A percentile compares a stretch with the other conserved stretches of the same genome.
phyloP scores from a whole-genome alignment of 2,329 filamentous ascomycete genomes.

The Aspergillus ibericus region DNA sequence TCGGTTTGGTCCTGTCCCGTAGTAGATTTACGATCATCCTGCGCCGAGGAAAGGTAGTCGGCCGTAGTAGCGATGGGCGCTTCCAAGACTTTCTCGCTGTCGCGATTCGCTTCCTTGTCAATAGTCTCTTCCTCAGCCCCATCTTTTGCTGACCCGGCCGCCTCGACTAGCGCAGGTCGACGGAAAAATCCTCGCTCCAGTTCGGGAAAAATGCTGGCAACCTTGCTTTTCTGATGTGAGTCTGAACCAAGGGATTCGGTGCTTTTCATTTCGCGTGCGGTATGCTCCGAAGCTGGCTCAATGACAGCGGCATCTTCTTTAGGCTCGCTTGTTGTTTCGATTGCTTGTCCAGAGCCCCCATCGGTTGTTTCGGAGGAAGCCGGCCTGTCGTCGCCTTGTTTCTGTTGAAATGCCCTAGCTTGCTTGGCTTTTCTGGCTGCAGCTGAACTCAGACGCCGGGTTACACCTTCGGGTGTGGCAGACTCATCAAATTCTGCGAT shows the following conservation, averaged over 20 bases:
- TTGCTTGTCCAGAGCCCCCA: neutral
- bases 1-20: slow-evolving; percentile 2
- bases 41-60: slow-evolving; percentile 18
- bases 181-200: slow-evolving; percentile 36
- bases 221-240: slow-evolving; percentile 26
- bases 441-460: slow-evolving; percentile 12
- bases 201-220: slow-evolving; percentile 38
- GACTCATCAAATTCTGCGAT: slow-evolving; percentile 32
- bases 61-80: slow-evolving; percentile 39
- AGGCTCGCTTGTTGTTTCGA: neutral
- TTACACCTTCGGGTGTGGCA: slow-evolving; percentile 27
- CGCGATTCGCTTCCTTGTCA: slow-evolving; percentile 39
- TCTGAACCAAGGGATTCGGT: slow-evolving; percentile 14
- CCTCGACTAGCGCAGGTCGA: slow-evolving; percentile 23
- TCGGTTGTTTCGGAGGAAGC: neutral
- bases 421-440: slow-evolving; percentile 27
- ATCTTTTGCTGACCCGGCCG: slow-evolving; percentile 35
- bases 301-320: neutral
- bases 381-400: slow-evolving; percentile 3
- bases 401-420: slow-evolving; percentile 25
- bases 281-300: slow-evolving; percentile 1
- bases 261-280: slow-evolving; percentile 11
- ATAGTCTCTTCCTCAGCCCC: slow-evolving; percentile 42
- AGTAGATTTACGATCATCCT: slow-evolving; percentile 10
- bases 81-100: slow-evolving; percentile 48